Evolutionary conservation across 1,139 yeast species (phyloP), one percentile per base, ranked within the genome.

Genomic region (Pichia kudriavzevii): DNA sequence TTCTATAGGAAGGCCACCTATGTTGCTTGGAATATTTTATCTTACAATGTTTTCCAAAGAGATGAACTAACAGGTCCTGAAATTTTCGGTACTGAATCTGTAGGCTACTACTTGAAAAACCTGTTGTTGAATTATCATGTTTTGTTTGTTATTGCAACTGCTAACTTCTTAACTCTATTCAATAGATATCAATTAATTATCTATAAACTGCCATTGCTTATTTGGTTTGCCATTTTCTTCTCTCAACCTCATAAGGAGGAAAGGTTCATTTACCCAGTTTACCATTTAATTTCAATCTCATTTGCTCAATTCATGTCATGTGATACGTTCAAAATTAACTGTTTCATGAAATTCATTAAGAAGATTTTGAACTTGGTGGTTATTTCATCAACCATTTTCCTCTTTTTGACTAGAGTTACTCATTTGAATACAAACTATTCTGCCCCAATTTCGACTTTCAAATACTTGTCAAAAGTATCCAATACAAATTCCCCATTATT

Each of bases 231-330:
- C 0, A 67, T 87, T 3, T 84, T 88, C 53, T 66, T 69, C 38
- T 45, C 60, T 7, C 96, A 87, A 50, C 93, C 95, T 2, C 97
- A 88, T 55, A 91, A 91, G 55, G 97, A 88, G 55, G 97, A 88
- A 55, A 66, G 97, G 41, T 91, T 88, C 54, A 59, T 88, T 48
- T 91, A 85, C 49, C 95, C 95, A 8, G 67, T 83, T 1, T 88
- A 88, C 54, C 79, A 88, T 5, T 64, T 81, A 30, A 65, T 88
- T 21, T 59, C 73, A 7, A 50, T 81, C 18, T 68, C 76, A 39
- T 88, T 85, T 4, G 74, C 93, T 0, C 52, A 82, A 2, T 59
- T 75, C 0, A 41, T 43, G 28, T 30, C 49, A 6, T 48, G 45
- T 28, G 16, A 40, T 7, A 23, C 40, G 0, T 31, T 50, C 3